A percentile compares a stretch with the other conserved stretches of the same genome.
Evolutionary conservation across 352 stramenopile species (phyloP).

Genomic region (Globisporangium splendens): DNA sequence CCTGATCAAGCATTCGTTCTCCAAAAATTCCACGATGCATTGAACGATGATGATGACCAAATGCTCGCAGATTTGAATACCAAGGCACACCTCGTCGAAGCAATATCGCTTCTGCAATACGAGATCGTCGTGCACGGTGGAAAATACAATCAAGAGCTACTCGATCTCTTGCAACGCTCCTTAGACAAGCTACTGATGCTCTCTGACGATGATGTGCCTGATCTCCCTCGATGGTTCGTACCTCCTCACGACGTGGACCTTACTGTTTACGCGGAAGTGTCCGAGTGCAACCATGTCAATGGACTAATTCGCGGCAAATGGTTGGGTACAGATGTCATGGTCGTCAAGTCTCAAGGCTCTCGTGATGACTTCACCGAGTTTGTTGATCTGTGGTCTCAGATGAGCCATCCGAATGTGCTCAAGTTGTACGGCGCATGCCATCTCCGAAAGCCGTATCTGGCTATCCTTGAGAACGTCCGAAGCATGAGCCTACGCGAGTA

Average conservation of each 20-base stretch:
- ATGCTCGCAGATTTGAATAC: no score
- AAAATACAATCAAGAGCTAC: constrained; percentile 2
- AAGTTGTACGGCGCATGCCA: constrained; percentile 48
- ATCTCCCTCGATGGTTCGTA: constrained; percentile 17
- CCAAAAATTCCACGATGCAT: no score
- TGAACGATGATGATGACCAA: no score
- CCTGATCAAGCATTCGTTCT: no score
- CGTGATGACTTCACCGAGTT: constrained; percentile 30
- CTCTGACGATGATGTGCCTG: not conserved
- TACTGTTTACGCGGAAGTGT: not conserved
- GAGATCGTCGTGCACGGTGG: not conserved
- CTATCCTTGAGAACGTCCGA: constrained; percentile 24
- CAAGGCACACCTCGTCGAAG: not conserved
- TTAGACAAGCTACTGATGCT: not conserved
- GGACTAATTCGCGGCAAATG: not conserved
- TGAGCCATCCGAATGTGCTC: constrained; percentile 86
- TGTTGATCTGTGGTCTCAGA: constrained; percentile 86
- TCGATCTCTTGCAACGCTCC: not conserved
- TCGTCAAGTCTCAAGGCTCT: constrained; percentile 1
- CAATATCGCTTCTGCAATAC: constrained; percentile 9
- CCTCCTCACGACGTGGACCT: constrained; percentile 19
- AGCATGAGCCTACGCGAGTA: constrained; percentile 24
- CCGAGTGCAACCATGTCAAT: not conserved
- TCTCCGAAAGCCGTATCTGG: constrained; percentile 11
- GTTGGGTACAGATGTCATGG: not conserved